Base-by-base conservation (phyloP, 495 filamentous ascomycete genomes). In the Aspergillus ellipticus region DNA sequence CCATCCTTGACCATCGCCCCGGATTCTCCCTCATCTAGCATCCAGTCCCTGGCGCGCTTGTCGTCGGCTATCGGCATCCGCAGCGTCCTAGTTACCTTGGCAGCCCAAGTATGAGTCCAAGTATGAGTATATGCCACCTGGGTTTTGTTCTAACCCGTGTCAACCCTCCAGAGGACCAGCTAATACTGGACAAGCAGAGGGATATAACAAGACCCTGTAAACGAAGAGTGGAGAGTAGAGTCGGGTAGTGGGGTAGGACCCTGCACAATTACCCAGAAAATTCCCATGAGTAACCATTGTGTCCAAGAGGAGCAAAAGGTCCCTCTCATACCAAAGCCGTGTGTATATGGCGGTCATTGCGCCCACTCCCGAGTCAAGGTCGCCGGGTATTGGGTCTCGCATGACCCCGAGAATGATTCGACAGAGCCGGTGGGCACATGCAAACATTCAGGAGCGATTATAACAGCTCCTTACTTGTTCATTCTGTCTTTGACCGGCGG, bases 401-500 rank as follows among this genome's bases (percentile, higher is more conserved):
- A 33, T 33, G 1, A 33, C 31, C 31, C 9, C 31, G 13, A 13
- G 9, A 33, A 33, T 33, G 9, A 33, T 10, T 33, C 7, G 42
- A 45, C 24, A 28, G 24, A 28, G 24, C 42, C 15, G 16, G 20
- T 9, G 16, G 19, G 13, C 19, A n/a, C 10, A 50, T 50, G 28
- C 11, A 11, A 20, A 52, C 28, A 33, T 35, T 17, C 42, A 22
- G 20, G 39, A 13, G 24, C 17, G 31, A 35, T 29, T 48, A 42
- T 4, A 43, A 42, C 47, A n/a, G 15, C 42, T 37, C 19, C 29
- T 24, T 22, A 42, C 11, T 24, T 22, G 26, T 26, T 64, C 46
- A 61, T 35, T 64, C 58, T 7, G 42, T 16, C 37, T 58, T 62
- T 1, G 62, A 61, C 16, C 63, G 61, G 33, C 64, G 63, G 6